These are phyloP conservation scores for Sophora flavescens DNA, from an alignment of 306 rosid genomes.

Conservation along the genomic window DNA sequence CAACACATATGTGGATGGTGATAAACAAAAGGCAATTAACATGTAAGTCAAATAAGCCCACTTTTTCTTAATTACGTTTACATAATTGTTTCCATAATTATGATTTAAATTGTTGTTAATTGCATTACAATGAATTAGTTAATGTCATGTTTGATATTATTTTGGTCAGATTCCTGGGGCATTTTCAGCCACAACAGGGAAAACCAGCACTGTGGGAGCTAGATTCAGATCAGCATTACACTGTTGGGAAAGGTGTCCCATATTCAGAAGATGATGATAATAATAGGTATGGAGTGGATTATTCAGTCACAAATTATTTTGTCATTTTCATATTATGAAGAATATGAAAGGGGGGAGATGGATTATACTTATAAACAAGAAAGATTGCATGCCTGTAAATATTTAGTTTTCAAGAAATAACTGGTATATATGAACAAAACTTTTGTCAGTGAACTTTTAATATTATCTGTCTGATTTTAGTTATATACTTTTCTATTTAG, in stretches of 20 bases:
- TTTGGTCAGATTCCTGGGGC: slow-evolving; percentile 83
- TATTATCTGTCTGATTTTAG: slow-evolving; percentile 15
- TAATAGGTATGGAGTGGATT: slow-evolving; percentile 61
- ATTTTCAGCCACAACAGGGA: slow-evolving; percentile 84
- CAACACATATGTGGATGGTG: slow-evolving; percentile 80
- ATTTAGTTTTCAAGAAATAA: slow-evolving; percentile 20
- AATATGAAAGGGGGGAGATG: slow-evolving; percentile 5
- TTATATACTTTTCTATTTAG: slow-evolving; percentile 27
- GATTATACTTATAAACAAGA: slow-evolving; percentile 7
- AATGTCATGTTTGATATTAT: slow-evolving; percentile 32
- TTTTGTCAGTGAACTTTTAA: neutral
- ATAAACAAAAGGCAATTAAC: slow-evolving; percentile 88
- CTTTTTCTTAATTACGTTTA: slow-evolving; percentile 1
- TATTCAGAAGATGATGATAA: slow-evolving; percentile 52
- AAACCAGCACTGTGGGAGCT: slow-evolving; percentile 93
- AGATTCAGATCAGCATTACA: slow-evolving; percentile 79
- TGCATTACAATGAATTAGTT: slow-evolving; percentile 34
- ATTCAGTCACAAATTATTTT: slow-evolving; percentile 21
- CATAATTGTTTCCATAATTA: slow-evolving; percentile 3
- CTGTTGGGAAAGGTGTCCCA: slow-evolving; percentile 57
- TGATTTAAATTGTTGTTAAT: slow-evolving; percentile 8
- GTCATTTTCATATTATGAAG: slow-evolving; percentile 26
- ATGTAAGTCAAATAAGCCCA: slow-evolving; percentile 60
- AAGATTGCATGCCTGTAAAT: neutral
- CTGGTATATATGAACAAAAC: neutral